Evolutionary conservation across 2,329 filamentous ascomycete genomes (phyloP).

Genomic region (Mycosphaerella sp.): DNA sequence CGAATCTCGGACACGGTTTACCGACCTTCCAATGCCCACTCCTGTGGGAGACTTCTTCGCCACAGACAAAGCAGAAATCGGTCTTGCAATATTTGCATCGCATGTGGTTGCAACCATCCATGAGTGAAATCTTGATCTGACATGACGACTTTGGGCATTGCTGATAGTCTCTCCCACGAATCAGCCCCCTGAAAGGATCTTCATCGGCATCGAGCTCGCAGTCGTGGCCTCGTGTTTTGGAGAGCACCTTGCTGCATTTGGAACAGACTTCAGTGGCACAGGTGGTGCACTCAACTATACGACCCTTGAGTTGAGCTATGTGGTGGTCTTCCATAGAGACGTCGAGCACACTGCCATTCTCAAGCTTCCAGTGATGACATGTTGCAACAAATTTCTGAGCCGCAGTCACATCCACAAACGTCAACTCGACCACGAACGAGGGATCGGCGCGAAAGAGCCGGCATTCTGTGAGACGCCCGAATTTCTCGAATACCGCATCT

Average conservation of each 20-base stretch:
- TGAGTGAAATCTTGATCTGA: not conserved
- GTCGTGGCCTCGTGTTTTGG: not conserved
- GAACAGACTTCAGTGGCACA: not conserved
- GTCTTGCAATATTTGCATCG: not conserved
- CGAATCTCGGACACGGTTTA: not conserved
- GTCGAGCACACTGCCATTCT: not conserved
- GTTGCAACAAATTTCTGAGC: not conserved
- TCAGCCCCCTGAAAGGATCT: conserved; percentile 1
- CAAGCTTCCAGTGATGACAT: not conserved
- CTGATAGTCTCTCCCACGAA: conserved; percentile 1
- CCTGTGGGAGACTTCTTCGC: not conserved
- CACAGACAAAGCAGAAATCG: conserved; percentile 8
- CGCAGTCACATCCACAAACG: not conserved
- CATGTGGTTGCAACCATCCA: conserved; percentile 4
- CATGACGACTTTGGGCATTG: not conserved
- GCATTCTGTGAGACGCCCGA: not conserved
- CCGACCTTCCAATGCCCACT: conserved; percentile 1
- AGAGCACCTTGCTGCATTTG: not conserved
- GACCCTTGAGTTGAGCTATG: not conserved
- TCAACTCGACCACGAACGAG: not conserved
- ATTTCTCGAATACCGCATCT: not conserved
- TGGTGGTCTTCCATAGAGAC: not conserved
- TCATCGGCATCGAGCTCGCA: conserved; percentile 3
- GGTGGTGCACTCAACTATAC: not conserved
- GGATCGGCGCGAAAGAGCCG: not conserved